These are phyloP conservation scores for Canavalia gladiata DNA, from an alignment of 306 rosid genomes.

Conservation along the genomic window DNA sequence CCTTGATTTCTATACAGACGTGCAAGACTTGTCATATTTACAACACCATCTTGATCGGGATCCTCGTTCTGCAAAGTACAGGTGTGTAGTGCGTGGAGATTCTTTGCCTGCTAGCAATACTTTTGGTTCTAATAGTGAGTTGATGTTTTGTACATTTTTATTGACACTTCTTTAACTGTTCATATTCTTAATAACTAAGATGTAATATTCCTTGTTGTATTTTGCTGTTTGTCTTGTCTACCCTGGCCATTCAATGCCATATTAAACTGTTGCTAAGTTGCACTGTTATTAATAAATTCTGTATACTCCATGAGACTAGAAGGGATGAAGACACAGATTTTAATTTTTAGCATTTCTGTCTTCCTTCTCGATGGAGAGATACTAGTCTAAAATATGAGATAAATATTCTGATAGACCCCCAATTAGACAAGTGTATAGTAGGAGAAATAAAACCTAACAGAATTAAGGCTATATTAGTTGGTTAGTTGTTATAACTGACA, in stretches of 20 bases:
- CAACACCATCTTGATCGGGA: conserved; percentile 83
- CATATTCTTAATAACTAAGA: conserved; percentile 19
- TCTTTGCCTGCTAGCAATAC: conserved; percentile 37
- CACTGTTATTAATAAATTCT: conserved; percentile 20
- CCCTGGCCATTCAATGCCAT: conserved; percentile 17
- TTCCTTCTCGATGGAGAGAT: conserved; percentile 16
- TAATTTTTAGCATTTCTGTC: conserved; percentile 20
- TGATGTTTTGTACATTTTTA: neutral
- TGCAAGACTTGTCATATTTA: conserved; percentile 87
- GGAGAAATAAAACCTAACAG: too few species aligned
- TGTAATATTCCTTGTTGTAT: conserved; percentile 28
- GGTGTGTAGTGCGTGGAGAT: conserved; percentile 57
- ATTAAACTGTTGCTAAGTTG: neutral
- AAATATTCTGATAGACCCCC: neutral
- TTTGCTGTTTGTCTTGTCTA: conserved; percentile 35
- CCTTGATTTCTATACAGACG: conserved; percentile 91
- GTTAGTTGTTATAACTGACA: too few species aligned
- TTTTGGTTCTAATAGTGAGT: conserved; percentile 26
- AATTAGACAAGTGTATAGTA: too few species aligned
- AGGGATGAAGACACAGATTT: neutral
- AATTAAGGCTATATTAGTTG: too few species aligned
- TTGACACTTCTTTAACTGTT: conserved; percentile 17
- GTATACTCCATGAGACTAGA: conserved; percentile 8
- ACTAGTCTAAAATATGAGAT: conserved; percentile 31
- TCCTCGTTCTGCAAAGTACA: conserved; percentile 86